Percentiles rank a stretch among this genome's conserved stretches.
Conservation (phyloP, 176 grass and related monocot genomes). For the Eleusine coracana region DNA sequence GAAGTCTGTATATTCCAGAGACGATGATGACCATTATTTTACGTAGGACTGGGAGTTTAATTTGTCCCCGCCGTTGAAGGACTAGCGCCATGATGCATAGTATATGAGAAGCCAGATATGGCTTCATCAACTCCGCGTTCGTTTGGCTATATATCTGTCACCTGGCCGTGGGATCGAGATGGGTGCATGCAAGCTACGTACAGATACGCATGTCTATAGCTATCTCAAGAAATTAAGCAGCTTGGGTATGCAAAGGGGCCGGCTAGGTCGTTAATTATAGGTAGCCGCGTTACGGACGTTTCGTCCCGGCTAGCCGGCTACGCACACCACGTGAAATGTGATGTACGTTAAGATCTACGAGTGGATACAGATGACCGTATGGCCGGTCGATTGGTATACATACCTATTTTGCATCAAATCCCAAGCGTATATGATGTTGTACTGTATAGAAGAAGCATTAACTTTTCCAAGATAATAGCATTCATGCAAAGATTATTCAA, state of each 20-base stretch:
- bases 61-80: slow-evolving; percentile 5
- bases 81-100: background rate
- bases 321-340: slow-evolving; percentile 6
- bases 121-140: background rate
- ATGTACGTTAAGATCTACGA: slow-evolving; percentile 12
- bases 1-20: background rate
- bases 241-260: background rate
- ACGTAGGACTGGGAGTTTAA: background rate
- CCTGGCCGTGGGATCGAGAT: background rate
- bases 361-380: slow-evolving; percentile 10
- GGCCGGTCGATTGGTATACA: background rate
- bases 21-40: background rate
- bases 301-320: background rate
- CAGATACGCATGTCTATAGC: background rate
- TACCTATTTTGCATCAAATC: background rate
- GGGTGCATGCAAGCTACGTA: background rate
- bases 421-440: slow-evolving; percentile 6
- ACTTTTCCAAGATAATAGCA: background rate
- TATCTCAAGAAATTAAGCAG: background rate
- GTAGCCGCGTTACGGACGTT: slow-evolving; percentile 38
- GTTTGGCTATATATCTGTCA: background rate
- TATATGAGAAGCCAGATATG: background rate
- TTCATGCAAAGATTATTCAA: background rate
- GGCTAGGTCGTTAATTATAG: background rate
- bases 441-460: slow-evolving; percentile 9